Evolutionary conservation across 2,329 filamentous ascomycete species (phyloP), one percentile per base, ranked within the genome.

Genomic region (Zymoseptoria passerinii): DNA sequence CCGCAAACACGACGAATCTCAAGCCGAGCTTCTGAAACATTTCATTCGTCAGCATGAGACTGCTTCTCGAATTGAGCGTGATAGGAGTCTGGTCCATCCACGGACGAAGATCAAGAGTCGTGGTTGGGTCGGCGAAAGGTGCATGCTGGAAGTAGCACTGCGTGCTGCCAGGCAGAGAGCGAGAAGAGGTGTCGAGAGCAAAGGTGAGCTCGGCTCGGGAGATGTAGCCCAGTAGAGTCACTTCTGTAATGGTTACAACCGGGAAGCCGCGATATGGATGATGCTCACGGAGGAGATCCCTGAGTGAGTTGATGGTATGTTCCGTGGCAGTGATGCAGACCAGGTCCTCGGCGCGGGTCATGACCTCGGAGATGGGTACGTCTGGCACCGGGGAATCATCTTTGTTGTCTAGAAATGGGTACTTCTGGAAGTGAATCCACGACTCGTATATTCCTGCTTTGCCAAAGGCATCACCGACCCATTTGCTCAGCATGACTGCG

Each of bases 71-170:
- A 49, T 90, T 89, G 18, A 97, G 80, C 0, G 94, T 97, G 52
- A 99, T 88, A 0, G 94, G 94, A 0, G 94, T 99, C 73, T 96
- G 92, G 73, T 99, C 94, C 91, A 99, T 96, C 94, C 94, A 99
- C 2, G 92, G 92, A 7, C 92, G 81, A 9, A 99, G 81, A 74
- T 99, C 94, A 48, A 99, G 83, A 0, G 87, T 91, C 16, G 84
- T 81, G 19, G 81, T 78, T 0, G 89, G 88, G 68, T 95, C 90
- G 0, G 88, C 87, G 56, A 92, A 84, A 2, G 89, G 86, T 69
- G 92, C 88, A 70, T 95, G 89, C 0, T 84, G 81, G 75, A 99
- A 96, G 74, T 88, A 91, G 50, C 87, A 87, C 70, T 92, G 88
- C 0, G 91, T 88, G 60, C 88, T 85, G 0, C 81, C 79, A 0